Percentiles rank a stretch among this genome's conserved stretches.
Conservation (phyloP, 2,329 filamentous ascomycete species). For the Fusarium tanahbumbuense region DNA sequence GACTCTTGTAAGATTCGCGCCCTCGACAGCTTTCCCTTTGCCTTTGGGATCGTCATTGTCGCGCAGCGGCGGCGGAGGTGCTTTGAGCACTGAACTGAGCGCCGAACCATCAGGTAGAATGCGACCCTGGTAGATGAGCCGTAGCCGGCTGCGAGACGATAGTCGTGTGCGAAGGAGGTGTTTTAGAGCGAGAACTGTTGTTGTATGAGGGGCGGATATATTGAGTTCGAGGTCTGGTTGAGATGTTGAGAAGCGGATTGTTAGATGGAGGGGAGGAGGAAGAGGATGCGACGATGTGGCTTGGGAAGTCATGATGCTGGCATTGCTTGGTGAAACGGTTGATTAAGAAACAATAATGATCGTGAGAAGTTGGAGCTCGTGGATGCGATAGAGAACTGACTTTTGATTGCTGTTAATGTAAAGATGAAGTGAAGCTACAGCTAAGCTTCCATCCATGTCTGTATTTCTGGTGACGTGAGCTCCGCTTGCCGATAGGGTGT, state of each 20-base stretch:
- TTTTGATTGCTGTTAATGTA: conserved; percentile 8
- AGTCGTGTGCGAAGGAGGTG: conserved; percentile 81
- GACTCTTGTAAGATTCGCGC: conserved; percentile 67
- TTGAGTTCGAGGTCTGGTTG: conserved; percentile 86
- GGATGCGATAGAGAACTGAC: background rate
- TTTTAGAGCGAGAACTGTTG: conserved; percentile 83
- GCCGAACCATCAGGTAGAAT: conserved; percentile 80
- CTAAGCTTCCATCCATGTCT: background rate
- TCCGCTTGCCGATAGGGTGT: conserved; percentile 4
- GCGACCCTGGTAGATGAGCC: conserved; percentile 90
- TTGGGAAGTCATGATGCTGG: conserved; percentile 45
- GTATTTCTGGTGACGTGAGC: conserved; percentile 27
- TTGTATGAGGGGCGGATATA: conserved; percentile 73
- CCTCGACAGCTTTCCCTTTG: conserved; percentile 72
- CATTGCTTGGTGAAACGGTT: conserved; percentile 32
- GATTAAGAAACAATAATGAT: accelerated
- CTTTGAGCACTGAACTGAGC: conserved; percentile 74
- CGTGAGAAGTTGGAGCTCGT: background rate
- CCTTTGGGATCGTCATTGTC: conserved; percentile 45
- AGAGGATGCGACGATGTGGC: conserved; percentile 36
- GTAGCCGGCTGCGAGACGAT: conserved; percentile 76
- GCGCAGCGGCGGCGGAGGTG: conserved; percentile 67
- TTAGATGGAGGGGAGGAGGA: conserved; percentile 73
- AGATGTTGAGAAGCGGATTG: conserved; percentile 89
- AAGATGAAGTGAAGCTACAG: conserved; percentile 1